Base-by-base conservation (phyloP, 352 stramenopile genomes). In the Phytophthora multivora region DNA sequence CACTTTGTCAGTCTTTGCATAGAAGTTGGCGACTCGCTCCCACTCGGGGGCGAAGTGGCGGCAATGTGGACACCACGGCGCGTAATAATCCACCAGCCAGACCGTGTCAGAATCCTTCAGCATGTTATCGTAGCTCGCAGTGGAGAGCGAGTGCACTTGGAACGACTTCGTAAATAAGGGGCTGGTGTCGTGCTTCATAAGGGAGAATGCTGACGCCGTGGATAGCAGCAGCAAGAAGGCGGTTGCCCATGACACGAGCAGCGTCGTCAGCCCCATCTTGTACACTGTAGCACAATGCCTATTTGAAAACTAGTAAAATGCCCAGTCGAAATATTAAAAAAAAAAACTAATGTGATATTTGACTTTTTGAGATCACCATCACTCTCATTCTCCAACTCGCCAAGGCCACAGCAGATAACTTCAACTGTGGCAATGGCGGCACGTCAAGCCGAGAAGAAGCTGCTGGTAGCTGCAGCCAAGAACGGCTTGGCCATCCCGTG, bases 41-140 rank as follows among this genome's bases (percentile, higher is more conserved):
- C 75, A 85, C 42, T 86, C 73, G 5, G 87, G 85, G 41, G 87
- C 87, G 38, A 96, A 91, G 26, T 88, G 51, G 52, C 79, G 78
- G 59, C 86, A 96, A 60, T 96, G 87, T 21, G 81, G 81, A 57
- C 87, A 96, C 87, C 85, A 94, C 7, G 87, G 83, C 35, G 87
- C 77, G 66, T 96, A 96, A 58, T 92, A 96, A 59, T 96, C 85
- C 25, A 96, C 73, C 38, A 93, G 46, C 85, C 85, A 94, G 21
- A 91, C 79, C 2, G 71, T 73, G 59, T 81, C 48, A 5, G 77
- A 79, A 40, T 66, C 65, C 51, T 83, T 79, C 61, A 79, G 53
- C 63, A 86, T 79, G 9, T 57, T 55, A n/a, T 69, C 63, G 53
- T 81, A 90, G 46, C 43, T 76, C 42, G 65, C 51, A 8, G 58